phyloP scores from a whole-genome alignment of 1,284 basidiomycete species.

The Trichosporon coremiiforme region DNA sequence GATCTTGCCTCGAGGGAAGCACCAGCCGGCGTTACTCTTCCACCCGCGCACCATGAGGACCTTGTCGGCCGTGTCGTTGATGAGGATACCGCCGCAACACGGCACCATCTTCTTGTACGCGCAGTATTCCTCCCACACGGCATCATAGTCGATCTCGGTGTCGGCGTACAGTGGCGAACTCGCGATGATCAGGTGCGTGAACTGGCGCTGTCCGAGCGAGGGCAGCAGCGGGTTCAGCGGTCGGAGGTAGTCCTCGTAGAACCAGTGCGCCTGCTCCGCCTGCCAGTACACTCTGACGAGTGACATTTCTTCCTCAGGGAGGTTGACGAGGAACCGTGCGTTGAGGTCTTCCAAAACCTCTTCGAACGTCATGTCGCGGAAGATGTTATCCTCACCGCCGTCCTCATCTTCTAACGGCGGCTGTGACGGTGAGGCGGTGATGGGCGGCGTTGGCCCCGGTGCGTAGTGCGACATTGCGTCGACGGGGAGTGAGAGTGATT shows the following conservation, averaged over 20 bases:
- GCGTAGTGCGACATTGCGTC: not conserved
- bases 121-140: constrained; percentile 60
- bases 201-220: constrained; percentile 83
- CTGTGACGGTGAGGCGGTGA: constrained; percentile 10
- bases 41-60: constrained; percentile 95
- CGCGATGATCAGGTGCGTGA: constrained; percentile 87
- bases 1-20: constrained; percentile 98
- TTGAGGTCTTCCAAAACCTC: constrained; percentile 84
- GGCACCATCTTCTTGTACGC: constrained; percentile 95
- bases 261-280: constrained; percentile 99
- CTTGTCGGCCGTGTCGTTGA: constrained; percentile 90
- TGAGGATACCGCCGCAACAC: constrained; percentile 96
- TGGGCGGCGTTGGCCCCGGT: constrained; percentile 5
- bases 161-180: constrained; percentile 45
- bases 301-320: constrained; percentile 88
- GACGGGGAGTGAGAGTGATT: not conserved
- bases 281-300: constrained; percentile 97
- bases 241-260: constrained; percentile 98
- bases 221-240: constrained; percentile 86
- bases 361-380: constrained; percentile 51
- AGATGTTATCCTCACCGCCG: constrained; percentile 48
- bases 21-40: constrained; percentile 96
- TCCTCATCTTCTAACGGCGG: constrained; percentile 28
- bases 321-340: constrained; percentile 95
- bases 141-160: constrained; percentile 54